These are phyloP conservation scores for Saturnispora galanensis DNA, from an alignment of 805 yeast species.

Conservation along the genomic window DNA sequence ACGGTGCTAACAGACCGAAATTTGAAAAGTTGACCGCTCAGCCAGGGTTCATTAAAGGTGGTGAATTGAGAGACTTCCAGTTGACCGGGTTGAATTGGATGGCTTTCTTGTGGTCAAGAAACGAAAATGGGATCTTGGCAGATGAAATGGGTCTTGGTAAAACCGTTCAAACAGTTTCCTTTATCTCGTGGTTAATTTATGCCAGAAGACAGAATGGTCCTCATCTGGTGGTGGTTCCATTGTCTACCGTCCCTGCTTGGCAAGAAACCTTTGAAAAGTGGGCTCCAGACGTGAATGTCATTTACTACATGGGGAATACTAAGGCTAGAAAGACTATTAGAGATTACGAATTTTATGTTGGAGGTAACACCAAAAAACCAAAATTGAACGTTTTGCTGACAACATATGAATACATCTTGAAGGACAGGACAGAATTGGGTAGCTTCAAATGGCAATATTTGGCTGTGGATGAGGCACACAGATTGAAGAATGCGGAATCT, in stretches of 20 bases:
- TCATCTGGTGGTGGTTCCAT: conserved; percentile 90
- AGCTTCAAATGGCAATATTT: conserved; percentile 86
- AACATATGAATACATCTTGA: conserved; percentile 91
- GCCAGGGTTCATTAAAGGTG: conserved; percentile 83
- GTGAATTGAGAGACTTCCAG: conserved; percentile 93
- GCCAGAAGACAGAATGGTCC: conserved; percentile 98
- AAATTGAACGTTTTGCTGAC: conserved; percentile 90
- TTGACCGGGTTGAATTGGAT: conserved; percentile 98
- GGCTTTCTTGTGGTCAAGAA: conserved; percentile 97
- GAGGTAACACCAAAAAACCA: conserved; percentile 52
- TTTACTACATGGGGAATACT: conserved; percentile 88
- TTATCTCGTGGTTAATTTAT: conserved; percentile 87
- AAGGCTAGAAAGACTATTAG: conserved; percentile 74
- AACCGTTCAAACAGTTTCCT: conserved; percentile 93
- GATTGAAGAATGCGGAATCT: conserved; percentile 88
- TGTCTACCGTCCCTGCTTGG: conserved; percentile 97
- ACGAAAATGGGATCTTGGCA: conserved; percentile 94
- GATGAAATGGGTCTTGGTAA: conserved; percentile 99
- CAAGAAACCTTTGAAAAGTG: conserved; percentile 96
- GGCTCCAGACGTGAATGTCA: conserved; percentile 93
- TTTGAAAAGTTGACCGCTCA: conserved; percentile 82
- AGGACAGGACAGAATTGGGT: conserved; percentile 77
- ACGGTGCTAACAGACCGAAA: conserved; percentile 67
- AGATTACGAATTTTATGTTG: conserved; percentile 69
- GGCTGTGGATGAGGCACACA: conserved; percentile 98